Evolutionary conservation across 2,329 filamentous ascomycete species (phyloP).

Genomic region (Sclerotinia sclerotiorum): DNA sequence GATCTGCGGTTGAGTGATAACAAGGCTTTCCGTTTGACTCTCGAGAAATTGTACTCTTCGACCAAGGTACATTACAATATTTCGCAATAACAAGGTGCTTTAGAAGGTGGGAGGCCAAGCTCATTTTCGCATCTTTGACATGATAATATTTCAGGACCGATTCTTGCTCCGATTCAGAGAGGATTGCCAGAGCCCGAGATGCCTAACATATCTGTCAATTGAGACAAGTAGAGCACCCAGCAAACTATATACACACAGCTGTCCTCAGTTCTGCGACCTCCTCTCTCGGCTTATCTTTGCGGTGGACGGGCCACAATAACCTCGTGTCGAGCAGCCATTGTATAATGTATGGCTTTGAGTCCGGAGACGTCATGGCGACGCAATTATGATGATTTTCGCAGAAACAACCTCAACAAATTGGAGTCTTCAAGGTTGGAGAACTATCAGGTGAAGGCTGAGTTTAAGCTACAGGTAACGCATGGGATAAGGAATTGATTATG

Average conservation of each 20-base stretch:
- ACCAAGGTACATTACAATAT: slow-evolving; percentile 60
- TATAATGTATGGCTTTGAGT: slow-evolving; percentile 44
- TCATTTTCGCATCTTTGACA: slow-evolving; percentile 72
- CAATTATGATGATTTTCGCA: neutral
- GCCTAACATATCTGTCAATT: slow-evolving; percentile 45
- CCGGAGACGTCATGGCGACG: neutral
- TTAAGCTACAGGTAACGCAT: neutral
- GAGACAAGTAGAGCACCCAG: neutral
- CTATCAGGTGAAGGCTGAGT: neutral
- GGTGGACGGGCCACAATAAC: slow-evolving; percentile 51
- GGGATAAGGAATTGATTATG: neutral
- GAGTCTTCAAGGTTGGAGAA: neutral
- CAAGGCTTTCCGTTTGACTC: slow-evolving; percentile 50
- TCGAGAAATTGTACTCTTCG: slow-evolving; percentile 55
- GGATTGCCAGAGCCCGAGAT: slow-evolving; percentile 52
- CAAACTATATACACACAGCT: slow-evolving; percentile 30
- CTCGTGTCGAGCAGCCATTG: slow-evolving; percentile 65
- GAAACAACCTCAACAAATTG: neutral
- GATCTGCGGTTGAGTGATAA: slow-evolving; percentile 36
- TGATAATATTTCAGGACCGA: slow-evolving; percentile 62
- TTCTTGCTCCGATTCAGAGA: slow-evolving; percentile 55
- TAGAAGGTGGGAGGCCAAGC: slow-evolving; percentile 68
- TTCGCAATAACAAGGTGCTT: slow-evolving; percentile 69
- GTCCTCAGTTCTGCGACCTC: slow-evolving; percentile 42
- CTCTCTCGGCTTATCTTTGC: slow-evolving; percentile 41